Evolutionary conservation across 371 early-diverging fungal genomes (phyloP).

Genomic region (Apophysomyces trapeziformis): DNA sequence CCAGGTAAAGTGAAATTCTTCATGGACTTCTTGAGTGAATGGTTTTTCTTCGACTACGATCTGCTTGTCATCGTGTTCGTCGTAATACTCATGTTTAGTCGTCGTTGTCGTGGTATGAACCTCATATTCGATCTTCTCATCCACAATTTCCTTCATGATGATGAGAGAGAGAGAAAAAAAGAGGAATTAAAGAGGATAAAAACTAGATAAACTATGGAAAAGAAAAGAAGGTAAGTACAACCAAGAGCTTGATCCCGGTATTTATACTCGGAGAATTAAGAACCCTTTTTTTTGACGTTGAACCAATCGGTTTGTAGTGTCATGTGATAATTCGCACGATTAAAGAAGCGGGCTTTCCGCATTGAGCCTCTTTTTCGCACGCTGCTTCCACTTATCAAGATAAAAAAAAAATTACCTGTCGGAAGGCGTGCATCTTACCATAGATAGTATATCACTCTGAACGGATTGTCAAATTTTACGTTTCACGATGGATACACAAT

Average conservation of each 20-base stretch:
- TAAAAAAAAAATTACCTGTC: not conserved
- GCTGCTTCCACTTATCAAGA: conserved; percentile 2
- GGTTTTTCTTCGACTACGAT: conserved; percentile 26
- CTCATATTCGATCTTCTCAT: conserved; percentile 46
- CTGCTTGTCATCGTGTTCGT: conserved; percentile 24
- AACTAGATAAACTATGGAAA: not conserved
- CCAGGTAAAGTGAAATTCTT: conserved; percentile 60
- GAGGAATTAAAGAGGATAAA: not conserved
- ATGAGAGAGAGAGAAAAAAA: conserved; percentile 11
- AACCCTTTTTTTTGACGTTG: conserved; percentile 3
- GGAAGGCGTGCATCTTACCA: not conserved
- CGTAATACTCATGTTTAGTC: conserved; percentile 14
- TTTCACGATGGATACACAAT: not conserved
- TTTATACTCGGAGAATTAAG: conserved; percentile 8
- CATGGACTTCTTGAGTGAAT: conserved; percentile 16
- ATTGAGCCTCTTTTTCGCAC: not conserved
- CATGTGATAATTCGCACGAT: conserved; percentile 11
- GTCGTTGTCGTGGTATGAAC: conserved; percentile 17
- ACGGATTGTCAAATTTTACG: not conserved
- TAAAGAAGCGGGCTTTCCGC: not conserved
- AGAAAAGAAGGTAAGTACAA: not conserved
- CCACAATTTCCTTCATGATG: conserved; percentile 12
- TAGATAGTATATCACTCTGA: conserved; percentile 4
- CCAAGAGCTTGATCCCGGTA: not conserved
- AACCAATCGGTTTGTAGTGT: conserved; percentile 3